Conservation (phyloP, 1,284 basidiomycete species). For the Ustilago lituana region DNA sequence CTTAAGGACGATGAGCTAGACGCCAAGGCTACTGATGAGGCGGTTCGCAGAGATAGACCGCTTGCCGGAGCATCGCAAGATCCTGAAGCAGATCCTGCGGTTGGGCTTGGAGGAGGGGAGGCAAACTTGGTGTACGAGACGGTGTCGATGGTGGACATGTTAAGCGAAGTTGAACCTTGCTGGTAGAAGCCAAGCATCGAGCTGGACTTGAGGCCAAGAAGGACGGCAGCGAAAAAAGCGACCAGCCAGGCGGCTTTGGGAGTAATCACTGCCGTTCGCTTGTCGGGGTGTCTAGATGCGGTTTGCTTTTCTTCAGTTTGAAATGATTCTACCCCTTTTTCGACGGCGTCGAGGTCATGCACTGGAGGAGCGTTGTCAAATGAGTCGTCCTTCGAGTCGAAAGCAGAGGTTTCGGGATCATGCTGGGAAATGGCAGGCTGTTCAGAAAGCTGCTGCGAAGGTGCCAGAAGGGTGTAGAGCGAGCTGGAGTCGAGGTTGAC, state of each 20-base stretch:
- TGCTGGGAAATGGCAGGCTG: background rate
- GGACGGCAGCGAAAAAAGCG: constrained; percentile 17
- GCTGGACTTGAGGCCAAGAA: constrained; percentile 23
- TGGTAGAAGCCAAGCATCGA: constrained; percentile 4
- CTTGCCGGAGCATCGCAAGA: background rate
- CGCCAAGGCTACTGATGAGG: constrained; percentile 1
- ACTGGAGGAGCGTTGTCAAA: background rate
- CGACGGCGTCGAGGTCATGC: constrained; percentile 5
- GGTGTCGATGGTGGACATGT: background rate
- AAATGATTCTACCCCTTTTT: constrained; percentile 6
- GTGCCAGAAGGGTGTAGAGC: constrained; percentile 13
- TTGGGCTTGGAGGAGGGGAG: constrained; percentile 5
- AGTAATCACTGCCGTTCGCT: background rate
- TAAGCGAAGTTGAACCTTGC: background rate
- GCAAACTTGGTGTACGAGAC: constrained; percentile 19
- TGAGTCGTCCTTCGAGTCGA: background rate
- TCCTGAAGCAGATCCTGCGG: background rate
- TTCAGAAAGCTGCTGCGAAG: constrained; percentile 6
- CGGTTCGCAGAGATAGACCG: background rate
- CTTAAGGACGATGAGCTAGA: constrained; percentile 15
- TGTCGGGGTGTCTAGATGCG: constrained; percentile 1
- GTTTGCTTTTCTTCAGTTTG: background rate
- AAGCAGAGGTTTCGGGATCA: background rate
- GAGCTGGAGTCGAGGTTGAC: constrained; percentile 22
- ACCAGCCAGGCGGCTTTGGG: constrained; percentile 30